Conservation (phyloP, 2,329 filamentous ascomycete genomes). For the Aspergillaceae sp. region DNA sequence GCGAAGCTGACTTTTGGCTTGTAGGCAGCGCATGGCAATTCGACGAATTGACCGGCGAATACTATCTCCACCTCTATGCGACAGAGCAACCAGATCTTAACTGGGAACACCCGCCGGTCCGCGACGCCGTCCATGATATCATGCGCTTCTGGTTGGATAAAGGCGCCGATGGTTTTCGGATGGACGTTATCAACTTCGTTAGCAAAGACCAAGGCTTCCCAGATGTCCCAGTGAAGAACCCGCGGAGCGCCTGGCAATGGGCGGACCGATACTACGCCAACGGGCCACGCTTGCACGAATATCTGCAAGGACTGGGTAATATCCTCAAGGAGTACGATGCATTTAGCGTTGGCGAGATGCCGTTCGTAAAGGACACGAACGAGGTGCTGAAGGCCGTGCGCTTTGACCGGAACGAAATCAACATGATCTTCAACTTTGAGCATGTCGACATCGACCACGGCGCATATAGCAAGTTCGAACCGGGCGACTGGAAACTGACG, state of each 20-base stretch:
- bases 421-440: conserved; percentile 68
- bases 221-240: conserved; percentile 30
- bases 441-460: conserved; percentile 54
- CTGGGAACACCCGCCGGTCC: conserved; percentile 63
- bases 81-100: conserved; percentile 76
- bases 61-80: conserved; percentile 69
- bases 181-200: conserved; percentile 67
- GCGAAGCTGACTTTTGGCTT: conserved; percentile 6
- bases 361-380: conserved; percentile 39
- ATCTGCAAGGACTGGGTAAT: conserved; percentile 45
- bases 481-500: conserved; percentile 40
- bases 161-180: conserved; percentile 65
- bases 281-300: conserved; percentile 52
- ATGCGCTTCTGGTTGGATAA: conserved; percentile 73
- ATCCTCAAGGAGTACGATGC: conserved; percentile 50
- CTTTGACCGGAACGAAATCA: conserved; percentile 51
- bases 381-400: conserved; percentile 48
- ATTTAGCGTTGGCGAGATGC: conserved; percentile 56
- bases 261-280: conserved; percentile 43
- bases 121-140: conserved; percentile 61
- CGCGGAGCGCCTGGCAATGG: conserved; percentile 24
- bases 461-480: conserved; percentile 42
- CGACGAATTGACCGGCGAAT: conserved; percentile 63
- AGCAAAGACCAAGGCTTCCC: conserved; percentile 53
- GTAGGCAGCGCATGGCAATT: conserved; percentile 45